These are phyloP conservation scores for Chionographis japonica DNA, from an alignment of 106 monocot genomes.

Conservation along the genomic window DNA sequence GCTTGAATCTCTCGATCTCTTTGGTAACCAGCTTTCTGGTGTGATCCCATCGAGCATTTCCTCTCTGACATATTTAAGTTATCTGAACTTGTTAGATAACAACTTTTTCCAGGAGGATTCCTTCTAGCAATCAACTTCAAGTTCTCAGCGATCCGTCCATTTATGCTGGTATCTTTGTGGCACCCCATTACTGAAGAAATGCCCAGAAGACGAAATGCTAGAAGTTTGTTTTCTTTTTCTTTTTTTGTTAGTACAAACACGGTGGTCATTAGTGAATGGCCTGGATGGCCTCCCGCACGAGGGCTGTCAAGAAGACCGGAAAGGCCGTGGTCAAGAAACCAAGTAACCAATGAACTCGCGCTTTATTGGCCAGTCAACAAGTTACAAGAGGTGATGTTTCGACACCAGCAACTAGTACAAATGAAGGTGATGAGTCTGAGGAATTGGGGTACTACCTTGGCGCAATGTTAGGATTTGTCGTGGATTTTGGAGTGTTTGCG, in stretches of 20 bases:
- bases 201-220: too few relatives aligned
- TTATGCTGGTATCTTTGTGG: conserved; percentile 37
- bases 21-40: conserved; percentile 20
- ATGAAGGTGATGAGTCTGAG: neutral
- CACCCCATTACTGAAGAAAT: neutral
- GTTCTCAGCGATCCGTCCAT: conserved; percentile 11
- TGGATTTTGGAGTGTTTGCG: neutral
- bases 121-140: conserved; percentile 18
- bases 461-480: neutral
- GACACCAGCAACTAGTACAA: too few relatives aligned
- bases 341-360: too few relatives aligned
- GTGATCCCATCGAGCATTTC: conserved; percentile 21
- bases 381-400: too few relatives aligned
- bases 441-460: neutral
- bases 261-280: too few relatives aligned
- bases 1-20: conserved; percentile 28
- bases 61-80: conserved; percentile 3
- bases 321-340: too few relatives aligned
- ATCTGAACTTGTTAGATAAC: conserved; percentile 31
- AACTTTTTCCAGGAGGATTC: conserved; percentile 26
- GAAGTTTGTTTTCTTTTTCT: too few relatives aligned
- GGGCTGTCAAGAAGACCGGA: too few relatives aligned
- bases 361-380: too few relatives aligned
- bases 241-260: too few relatives aligned
- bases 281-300: too few relatives aligned